These are phyloP conservation scores for Didymella pinodella DNA, from an alignment of 2,329 filamentous ascomycete species.

Conservation along the genomic window DNA sequence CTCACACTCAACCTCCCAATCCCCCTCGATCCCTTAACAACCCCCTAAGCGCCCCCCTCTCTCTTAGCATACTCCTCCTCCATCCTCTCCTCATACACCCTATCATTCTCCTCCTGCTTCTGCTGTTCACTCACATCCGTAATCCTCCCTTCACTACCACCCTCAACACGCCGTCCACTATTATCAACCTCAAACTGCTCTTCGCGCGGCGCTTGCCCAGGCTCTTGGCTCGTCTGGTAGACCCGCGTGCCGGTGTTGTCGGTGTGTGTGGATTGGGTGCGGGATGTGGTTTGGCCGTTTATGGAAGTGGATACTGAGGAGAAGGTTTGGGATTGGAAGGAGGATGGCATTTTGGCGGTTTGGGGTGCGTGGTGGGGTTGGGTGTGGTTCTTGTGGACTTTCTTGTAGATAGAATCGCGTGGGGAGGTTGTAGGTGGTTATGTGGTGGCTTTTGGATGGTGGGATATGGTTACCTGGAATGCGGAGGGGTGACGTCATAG, in stretches of 20 bases:
- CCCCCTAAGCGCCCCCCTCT: slow-evolving; percentile 44
- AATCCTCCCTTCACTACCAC: slow-evolving; percentile 31
- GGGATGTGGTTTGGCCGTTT: slow-evolving; percentile 42
- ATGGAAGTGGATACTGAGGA: slow-evolving; percentile 35
- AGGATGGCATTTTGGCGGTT: slow-evolving; percentile 23
- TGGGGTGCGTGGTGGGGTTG: not conserved
- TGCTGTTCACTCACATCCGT: slow-evolving; percentile 47
- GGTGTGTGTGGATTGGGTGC: slow-evolving; percentile 34
- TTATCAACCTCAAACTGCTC: slow-evolving; percentile 39
- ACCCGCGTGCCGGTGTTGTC: slow-evolving; percentile 43
- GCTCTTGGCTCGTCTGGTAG: slow-evolving; percentile 37
- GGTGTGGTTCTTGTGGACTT: not conserved
- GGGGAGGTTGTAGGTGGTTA: not conserved
- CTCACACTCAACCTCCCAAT: too few species aligned
- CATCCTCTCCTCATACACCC: slow-evolving; percentile 50
- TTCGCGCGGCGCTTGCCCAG: slow-evolving; percentile 35
- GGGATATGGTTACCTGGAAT: not conserved
- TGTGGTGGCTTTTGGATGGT: too few species aligned
- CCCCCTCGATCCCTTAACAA: too few species aligned
- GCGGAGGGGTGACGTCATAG: slow-evolving; percentile 19
- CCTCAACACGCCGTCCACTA: slow-evolving; percentile 29
- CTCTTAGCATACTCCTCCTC: slow-evolving; percentile 54
- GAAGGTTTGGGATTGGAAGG: slow-evolving; percentile 39
- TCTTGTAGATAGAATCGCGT: not conserved
- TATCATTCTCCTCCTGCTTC: slow-evolving; percentile 47